Percentiles rank a stretch among this genome's conserved stretches.
phyloP scores from a whole-genome alignment of 2,329 filamentous ascomycete species.

The Colletotrichum acutatum region DNA sequence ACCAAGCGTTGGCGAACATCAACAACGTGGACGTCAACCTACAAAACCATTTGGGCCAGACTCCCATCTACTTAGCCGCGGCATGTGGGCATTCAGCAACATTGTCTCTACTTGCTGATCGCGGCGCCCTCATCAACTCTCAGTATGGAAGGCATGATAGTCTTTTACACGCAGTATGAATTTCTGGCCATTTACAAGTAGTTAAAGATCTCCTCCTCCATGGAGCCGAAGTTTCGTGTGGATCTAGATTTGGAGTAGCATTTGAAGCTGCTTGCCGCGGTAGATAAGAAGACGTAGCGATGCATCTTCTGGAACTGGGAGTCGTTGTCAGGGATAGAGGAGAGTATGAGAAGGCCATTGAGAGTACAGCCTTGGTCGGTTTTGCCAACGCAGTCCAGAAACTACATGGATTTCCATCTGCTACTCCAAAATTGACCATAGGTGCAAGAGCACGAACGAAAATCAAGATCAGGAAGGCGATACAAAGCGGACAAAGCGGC shows the following conservation, averaged over 20 bases:
- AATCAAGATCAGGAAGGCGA: neutral
- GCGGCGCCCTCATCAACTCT: neutral
- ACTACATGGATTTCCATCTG: neutral
- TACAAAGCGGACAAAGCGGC: neutral
- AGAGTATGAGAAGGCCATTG: neutral
- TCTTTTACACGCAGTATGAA: neutral
- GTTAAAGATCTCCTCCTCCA: neutral
- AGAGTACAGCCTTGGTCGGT: neutral
- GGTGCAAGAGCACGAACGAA: neutral
- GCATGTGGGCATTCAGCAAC: neutral
- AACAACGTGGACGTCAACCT: neutral
- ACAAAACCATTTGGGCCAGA: neutral
- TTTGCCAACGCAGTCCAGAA: neutral
- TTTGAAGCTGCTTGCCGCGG: neutral
- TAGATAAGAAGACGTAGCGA: neutral
- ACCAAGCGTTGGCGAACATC: neutral
- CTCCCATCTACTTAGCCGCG: neutral
- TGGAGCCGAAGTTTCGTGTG: neutral
- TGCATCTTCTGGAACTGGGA: neutral
- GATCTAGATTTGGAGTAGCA: neutral
- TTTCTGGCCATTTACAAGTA: neutral
- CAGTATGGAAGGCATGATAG: neutral
- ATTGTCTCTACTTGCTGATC: rapidly evolving
- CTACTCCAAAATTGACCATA: too few species aligned
- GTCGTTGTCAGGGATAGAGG: neutral